A percentile compares a stretch with the other conserved stretches of the same genome.
phyloP scores from a whole-genome alignment of 1,139 yeast genomes.

The Geotrichum cucujoidarum region DNA sequence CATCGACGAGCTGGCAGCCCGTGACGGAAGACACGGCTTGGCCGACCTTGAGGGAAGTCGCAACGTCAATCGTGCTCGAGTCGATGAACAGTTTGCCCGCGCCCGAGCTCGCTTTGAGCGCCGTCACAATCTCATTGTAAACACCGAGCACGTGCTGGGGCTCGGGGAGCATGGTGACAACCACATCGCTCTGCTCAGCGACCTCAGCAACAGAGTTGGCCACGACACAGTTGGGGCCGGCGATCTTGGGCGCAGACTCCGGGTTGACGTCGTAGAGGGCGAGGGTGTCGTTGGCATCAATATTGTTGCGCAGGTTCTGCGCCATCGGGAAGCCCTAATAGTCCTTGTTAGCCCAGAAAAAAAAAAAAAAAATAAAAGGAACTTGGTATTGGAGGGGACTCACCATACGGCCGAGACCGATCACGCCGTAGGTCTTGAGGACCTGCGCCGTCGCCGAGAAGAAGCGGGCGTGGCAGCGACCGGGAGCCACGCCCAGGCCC shows the following conservation, averaged over 20 bases:
- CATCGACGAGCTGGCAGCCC: slow-evolving; percentile 44
- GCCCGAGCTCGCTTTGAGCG: slow-evolving; percentile 25
- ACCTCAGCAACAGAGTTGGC: slow-evolving; percentile 39
- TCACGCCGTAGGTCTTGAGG: slow-evolving; percentile 22
- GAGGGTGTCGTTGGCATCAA: slow-evolving; percentile 38
- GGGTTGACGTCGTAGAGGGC: neutral
- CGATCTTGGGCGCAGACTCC: neutral
- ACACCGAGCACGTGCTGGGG: slow-evolving; percentile 50
- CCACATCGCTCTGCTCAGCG: slow-evolving; percentile 31
- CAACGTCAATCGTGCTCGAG: slow-evolving; percentile 54
- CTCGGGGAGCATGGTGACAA: slow-evolving; percentile 57
- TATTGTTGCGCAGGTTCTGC: slow-evolving; percentile 45
- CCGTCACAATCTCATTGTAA: slow-evolving; percentile 41
- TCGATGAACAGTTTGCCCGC: slow-evolving; percentile 38
- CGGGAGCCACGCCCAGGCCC: too few species aligned
- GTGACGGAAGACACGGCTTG: slow-evolving; percentile 21
- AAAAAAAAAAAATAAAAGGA: slow-evolving; percentile 15
- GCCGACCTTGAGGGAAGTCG: slow-evolving; percentile 43
- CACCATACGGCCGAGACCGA: slow-evolving; percentile 57
- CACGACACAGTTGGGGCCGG: slow-evolving; percentile 14
- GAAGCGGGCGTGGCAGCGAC: neutral
- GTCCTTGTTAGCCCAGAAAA: slow-evolving; percentile 31
- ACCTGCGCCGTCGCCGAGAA: neutral
- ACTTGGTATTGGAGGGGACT: neutral
- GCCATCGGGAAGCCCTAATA: slow-evolving; percentile 51